These are phyloP conservation scores for Colletotrichum eleusines DNA, from an alignment of 2,329 filamentous ascomycete genomes.

Conservation along the genomic window DNA sequence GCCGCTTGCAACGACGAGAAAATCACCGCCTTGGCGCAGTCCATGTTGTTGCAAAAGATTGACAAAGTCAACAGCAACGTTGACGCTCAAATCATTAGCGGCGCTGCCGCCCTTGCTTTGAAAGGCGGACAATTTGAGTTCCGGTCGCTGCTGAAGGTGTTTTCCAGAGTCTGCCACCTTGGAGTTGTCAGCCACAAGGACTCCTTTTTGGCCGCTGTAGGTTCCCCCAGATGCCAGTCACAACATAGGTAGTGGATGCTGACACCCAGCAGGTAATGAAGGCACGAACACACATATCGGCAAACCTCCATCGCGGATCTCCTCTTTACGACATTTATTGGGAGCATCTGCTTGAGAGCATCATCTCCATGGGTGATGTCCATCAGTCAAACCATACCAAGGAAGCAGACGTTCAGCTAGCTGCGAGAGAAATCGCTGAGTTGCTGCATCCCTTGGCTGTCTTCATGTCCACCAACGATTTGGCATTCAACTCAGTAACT, in stretches of 20 bases:
- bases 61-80: slow-evolving; percentile 84
- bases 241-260: background rate
- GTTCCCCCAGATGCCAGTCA: slow-evolving; percentile 47
- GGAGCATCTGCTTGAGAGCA: slow-evolving; percentile 83
- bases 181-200: slow-evolving; percentile 77
- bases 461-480: slow-evolving; percentile 77
- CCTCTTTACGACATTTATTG: slow-evolving; percentile 86
- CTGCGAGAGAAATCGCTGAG: slow-evolving; percentile 88
- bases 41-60: slow-evolving; percentile 96
- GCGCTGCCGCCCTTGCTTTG: slow-evolving; percentile 82
- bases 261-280: slow-evolving; percentile 69
- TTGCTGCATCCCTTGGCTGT: slow-evolving; percentile 89
- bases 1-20: slow-evolving; percentile 86
- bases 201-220: slow-evolving; percentile 77
- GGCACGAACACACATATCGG: slow-evolving; percentile 83
- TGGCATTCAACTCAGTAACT: slow-evolving; percentile 60
- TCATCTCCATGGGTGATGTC: slow-evolving; percentile 91
- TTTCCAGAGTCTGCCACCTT: slow-evolving; percentile 79
- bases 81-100: slow-evolving; percentile 87
- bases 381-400: slow-evolving; percentile 80
- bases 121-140: slow-evolving; percentile 86
- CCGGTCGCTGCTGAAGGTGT: slow-evolving; percentile 86
- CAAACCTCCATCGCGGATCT: slow-evolving; percentile 74
- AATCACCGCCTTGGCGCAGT: slow-evolving; percentile 91
- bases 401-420: slow-evolving; percentile 83